These are phyloP conservation scores for Wallacemonas sp. DNA, from an alignment of 208 protist genomes.

Conservation along the genomic window DNA sequence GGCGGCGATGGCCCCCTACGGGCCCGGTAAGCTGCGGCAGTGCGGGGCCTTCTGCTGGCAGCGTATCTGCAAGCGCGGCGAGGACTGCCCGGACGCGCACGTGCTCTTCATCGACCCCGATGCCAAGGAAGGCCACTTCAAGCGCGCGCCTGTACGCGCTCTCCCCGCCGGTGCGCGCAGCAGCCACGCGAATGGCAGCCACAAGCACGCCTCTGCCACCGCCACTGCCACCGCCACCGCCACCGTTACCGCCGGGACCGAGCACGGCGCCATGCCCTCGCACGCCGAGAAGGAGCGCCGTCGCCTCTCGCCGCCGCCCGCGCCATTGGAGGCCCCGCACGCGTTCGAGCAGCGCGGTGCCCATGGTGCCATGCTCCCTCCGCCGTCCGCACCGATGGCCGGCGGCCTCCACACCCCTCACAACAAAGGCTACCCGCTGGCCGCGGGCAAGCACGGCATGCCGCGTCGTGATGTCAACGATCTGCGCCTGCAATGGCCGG, in stretches of 20 bases:
- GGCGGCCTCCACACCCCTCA: too few species aligned
- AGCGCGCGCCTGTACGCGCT: constrained; percentile 25
- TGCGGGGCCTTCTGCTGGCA: constrained; percentile 43
- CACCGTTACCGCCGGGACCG: not conserved
- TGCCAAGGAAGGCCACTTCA: constrained; percentile 32
- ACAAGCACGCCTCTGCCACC: not conserved
- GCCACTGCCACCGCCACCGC: not conserved
- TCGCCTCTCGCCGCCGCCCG: constrained; percentile 4
- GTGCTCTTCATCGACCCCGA: constrained; percentile 40
- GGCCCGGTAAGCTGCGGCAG: constrained; percentile 20
- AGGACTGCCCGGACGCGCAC: constrained; percentile 47
- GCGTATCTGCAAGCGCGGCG: constrained; percentile 42
- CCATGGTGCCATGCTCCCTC: too few species aligned
- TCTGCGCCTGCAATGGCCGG: constrained; percentile 1
- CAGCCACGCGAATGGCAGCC: not conserved
- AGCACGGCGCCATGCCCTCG: not conserved
- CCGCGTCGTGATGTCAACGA: too few species aligned
- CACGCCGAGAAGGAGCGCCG: not conserved
- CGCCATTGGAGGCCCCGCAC: too few species aligned
- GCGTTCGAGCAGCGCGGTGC: too few species aligned
- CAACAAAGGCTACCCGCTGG: too few species aligned
- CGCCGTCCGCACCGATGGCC: too few species aligned
- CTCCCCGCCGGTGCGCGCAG: not conserved
- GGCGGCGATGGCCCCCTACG: not conserved
- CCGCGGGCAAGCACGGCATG: too few species aligned